Conservation (phyloP, 140 eudicot species). For the Senecio squalidus region DNA sequence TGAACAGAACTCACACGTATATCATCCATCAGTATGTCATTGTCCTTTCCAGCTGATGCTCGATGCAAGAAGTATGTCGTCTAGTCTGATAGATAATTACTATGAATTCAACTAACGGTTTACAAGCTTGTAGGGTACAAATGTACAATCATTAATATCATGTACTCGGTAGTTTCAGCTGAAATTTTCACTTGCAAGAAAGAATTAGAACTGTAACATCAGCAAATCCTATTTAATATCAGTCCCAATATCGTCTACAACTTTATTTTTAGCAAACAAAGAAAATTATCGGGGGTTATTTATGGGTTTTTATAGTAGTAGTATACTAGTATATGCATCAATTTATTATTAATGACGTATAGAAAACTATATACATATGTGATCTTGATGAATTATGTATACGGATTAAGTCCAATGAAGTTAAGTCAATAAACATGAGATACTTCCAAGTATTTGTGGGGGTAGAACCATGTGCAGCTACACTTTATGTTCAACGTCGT, state of each 20-base stretch:
- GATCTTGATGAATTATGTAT: background rate
- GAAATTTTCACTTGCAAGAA: background rate
- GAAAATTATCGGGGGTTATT: background rate
- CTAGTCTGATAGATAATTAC: background rate
- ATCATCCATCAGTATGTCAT: background rate
- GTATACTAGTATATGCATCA: background rate
- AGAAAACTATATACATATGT: background rate
- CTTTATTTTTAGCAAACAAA: background rate
- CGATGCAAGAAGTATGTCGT: background rate
- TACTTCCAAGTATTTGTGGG: constrained; percentile 22
- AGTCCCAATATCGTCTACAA: background rate
- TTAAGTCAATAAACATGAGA: constrained; percentile 13
- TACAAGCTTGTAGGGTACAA: background rate
- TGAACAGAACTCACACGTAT: constrained; percentile 1
- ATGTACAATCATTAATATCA: background rate
- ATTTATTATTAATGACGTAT: background rate
- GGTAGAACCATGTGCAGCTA: background rate
- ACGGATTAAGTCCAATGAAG: background rate
- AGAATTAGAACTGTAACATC: background rate
- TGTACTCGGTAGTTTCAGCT: background rate
- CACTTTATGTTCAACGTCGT: background rate
- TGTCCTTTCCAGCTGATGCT: background rate
- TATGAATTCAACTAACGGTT: background rate
- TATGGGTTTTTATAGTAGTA: background rate
- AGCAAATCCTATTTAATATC: background rate